Percentiles rank a stretch among this genome's conserved stretches.
Conservation (phyloP, 768 basidiomycete genomes). For the Favolaschia claudopus region DNA sequence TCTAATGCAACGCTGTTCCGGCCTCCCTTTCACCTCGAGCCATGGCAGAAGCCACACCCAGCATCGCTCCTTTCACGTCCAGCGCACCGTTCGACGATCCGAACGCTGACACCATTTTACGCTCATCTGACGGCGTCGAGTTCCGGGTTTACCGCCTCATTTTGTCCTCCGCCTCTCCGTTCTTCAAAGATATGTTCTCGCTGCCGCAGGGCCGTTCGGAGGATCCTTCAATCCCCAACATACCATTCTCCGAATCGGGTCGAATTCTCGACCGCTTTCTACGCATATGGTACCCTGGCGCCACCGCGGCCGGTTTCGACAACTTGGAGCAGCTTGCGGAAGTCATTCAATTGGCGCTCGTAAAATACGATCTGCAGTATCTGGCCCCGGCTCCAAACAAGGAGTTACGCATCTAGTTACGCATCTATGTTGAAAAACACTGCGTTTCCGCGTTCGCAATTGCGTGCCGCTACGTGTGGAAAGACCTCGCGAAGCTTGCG, state of each 20-base stretch:
- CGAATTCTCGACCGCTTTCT: neutral
- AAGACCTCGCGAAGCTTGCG: too few species aligned
- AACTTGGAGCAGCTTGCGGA: neutral
- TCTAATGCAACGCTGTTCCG: too few species aligned
- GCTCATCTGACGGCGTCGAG: neutral
- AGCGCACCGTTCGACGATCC: constrained; percentile 1
- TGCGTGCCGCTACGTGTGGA: too few species aligned
- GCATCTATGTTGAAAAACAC: too few species aligned
- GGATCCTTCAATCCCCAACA: neutral
- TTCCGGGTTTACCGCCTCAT: neutral
- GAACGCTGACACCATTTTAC: neutral
- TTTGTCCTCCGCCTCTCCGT: neutral
- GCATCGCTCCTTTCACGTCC: too few species aligned
- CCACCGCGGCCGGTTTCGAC: neutral
- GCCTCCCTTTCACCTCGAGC: too few species aligned
- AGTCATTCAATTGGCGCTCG: neutral
- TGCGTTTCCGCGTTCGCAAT: too few species aligned
- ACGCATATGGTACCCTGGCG: constrained; percentile 4
- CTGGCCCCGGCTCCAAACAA: neutral
- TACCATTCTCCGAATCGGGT: neutral
- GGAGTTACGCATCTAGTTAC: neutral
- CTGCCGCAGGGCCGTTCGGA: constrained; percentile 10
- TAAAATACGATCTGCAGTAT: neutral
- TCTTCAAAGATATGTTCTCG: neutral
- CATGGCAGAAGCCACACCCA: too few species aligned